Base-by-base conservation (phyloP, 2,329 filamentous ascomycete genomes). In the Dothiorella sarmentorum region DNA sequence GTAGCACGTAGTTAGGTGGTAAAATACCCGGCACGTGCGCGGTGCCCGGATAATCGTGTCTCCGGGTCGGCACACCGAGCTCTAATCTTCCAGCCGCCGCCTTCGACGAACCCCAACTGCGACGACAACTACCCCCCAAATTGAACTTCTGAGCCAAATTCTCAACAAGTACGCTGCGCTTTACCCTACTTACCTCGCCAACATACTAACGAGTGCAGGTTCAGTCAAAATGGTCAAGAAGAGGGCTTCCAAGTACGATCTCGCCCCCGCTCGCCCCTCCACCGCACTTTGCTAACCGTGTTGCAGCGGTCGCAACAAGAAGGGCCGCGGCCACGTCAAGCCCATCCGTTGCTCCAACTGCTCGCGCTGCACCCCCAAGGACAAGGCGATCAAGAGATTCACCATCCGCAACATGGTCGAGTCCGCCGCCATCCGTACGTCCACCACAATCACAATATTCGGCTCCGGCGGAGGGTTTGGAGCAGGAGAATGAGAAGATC, bases 341-440 rank as follows among this genome's bases (percentile, higher is more conserved):
- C 95, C 94, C 76, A 96, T 99, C 83, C 90, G 86, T 78, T 94
- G 82, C 88, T 90, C 84, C 82, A 91, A 87, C 86, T 94, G 82
- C 87, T 91, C 82, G 71, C 83, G 75, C 78, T 87, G 77, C 79
- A 95, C 90, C 63, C 92, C 92, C 79, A 99, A 99, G 89, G 94
- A 99, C 77, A 99, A 99, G 91, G 94, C 95, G 71, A 97, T 99
- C 87, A 99, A 99, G 91, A 87, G 94, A 83, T 99, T 99, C 86
- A 99, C 94, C 83, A 89, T 99, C 86, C 89, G 94, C 80, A 97
- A 99, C 89, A 99, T 99, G 94, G 94, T 99, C 70, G 94, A 99
- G 84, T 97, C 92, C 75, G 94, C 95, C 76, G 94, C 94, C 76
- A 97, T 99, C 80, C 94, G 95, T 97, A 92, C 75, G 92, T 90